Evolutionary conservation across 106 monocot genomes (phyloP).

Genomic region (Dactylorhiza incarnata): DNA sequence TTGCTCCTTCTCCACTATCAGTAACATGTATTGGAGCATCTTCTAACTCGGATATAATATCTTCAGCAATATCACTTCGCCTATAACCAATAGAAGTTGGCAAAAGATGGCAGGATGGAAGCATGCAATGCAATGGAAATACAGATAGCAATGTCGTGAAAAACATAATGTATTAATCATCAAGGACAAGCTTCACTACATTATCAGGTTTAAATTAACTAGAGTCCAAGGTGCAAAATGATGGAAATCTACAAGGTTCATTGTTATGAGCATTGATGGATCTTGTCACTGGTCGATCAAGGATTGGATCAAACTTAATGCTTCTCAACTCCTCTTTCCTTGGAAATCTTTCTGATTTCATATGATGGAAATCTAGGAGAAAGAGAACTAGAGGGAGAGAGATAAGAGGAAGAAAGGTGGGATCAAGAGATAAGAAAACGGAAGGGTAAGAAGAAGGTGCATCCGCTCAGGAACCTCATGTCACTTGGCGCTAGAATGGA

Average conservation of each 20-base stretch:
- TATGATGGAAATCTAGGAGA: too few relatives aligned
- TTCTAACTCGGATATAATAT: slow-evolving; percentile 45
- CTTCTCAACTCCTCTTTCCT: too few relatives aligned
- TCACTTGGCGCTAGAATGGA: too few relatives aligned
- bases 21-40: slow-evolving; percentile 21
- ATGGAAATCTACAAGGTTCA: neutral
- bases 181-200: neutral
- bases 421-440: too few relatives aligned
- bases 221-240: neutral
- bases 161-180: neutral
- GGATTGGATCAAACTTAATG: too few relatives aligned
- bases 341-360: too few relatives aligned
- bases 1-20: slow-evolving; percentile 78
- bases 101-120: neutral
- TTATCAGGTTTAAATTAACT: neutral
- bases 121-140: neutral
- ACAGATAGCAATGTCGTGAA: neutral
- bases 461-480: too few relatives aligned
- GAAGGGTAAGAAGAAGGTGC: too few relatives aligned
- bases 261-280: neutral
- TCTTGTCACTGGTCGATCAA: too few relatives aligned
- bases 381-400: too few relatives aligned
- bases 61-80: slow-evolving; percentile 56
- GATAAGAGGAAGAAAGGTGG: too few relatives aligned
- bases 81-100: slow-evolving; percentile 30